Conservation (phyloP, 768 basidiomycete genomes). For the Austroboletus eburneus region DNA sequence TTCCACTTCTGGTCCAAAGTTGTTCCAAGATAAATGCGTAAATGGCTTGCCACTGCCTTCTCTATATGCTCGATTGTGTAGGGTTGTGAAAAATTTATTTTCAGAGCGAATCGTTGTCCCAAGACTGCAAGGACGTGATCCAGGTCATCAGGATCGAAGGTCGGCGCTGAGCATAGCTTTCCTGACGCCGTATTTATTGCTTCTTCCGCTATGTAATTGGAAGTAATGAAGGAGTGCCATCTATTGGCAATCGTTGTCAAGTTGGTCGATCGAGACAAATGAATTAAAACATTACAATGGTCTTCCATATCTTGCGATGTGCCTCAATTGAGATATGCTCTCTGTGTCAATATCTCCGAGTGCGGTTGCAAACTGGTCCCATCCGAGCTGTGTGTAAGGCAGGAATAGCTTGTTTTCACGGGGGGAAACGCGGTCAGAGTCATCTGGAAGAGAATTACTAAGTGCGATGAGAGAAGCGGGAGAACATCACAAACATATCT, state of each 20-base stretch:
- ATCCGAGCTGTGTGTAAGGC: constrained; percentile 10
- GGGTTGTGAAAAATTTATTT: too few relatives aligned
- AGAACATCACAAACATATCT: neutral
- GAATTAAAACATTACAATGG: neutral
- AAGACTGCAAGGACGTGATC: constrained; percentile 1
- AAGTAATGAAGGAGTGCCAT: neutral
- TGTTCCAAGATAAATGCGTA: too few relatives aligned
- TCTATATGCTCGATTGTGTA: too few relatives aligned
- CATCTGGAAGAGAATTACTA: constrained; percentile 9
- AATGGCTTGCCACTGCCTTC: too few relatives aligned
- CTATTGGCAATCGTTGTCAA: neutral
- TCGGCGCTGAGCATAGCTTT: neutral
- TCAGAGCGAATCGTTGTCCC: too few relatives aligned
- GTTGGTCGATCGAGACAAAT: neutral
- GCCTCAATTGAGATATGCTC: neutral
- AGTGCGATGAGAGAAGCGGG: neutral
- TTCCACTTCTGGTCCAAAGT: too few relatives aligned
- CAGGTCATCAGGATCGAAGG: neutral
- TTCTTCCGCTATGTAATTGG: neutral
- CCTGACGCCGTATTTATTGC: neutral
- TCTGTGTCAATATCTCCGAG: neutral
- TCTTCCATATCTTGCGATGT: neutral
- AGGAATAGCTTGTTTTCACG: neutral
- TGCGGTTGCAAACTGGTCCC: constrained; percentile 10
- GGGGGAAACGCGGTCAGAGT: neutral